Base-by-base conservation (phyloP, 768 basidiomycete species). In the Lactarius deliciosus region DNA sequence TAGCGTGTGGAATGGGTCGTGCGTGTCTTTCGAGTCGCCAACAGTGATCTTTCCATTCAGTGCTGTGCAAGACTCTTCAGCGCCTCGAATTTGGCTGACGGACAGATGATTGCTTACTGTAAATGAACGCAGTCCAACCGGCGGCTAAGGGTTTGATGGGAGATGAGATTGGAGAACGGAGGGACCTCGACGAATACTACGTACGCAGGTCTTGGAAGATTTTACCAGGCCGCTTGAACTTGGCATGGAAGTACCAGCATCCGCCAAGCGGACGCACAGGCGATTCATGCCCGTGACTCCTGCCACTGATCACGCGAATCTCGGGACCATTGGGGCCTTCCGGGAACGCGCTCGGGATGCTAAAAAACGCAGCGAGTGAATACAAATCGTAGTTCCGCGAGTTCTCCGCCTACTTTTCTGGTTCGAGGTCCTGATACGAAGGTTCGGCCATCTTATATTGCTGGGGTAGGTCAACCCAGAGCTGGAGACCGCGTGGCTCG, bases 111-210 rank as follows among this genome's bases (percentile, higher is more conserved):
- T 18, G 74, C 88, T 69, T 73, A 92, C 92, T 81, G 75, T 95
- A 96, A 32, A 90, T 78, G 74, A 98, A 97, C 0, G 91, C 76
- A 7, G 94, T 97, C 96, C 96, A 98, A 20, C 88, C 89, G n/a
- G 79, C 70, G 6, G 91, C 91, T 92, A 64, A 54, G 36, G 56
- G 54, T 9, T 64, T 30, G 53, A 22, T 34, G 30, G 43, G 8
- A 15, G 18, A 28, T 22, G 2, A 65, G 38, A n/a, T 22, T 10
- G 32, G 13, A 9, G 25, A 61, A 61, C 1, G 47, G 53, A 22
- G 64, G 18, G 41, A n/a, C 50, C 34, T 20, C 13, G 18, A 36
- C 32, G 18, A 15, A 25, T 0, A 13, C 36, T 16, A 77, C 88
- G 73, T 70, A 87, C 92, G 95, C 47, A 98, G 80, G 11, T 89